These are phyloP conservation scores for Trichodelitschia bisporula DNA, from an alignment of 495 filamentous ascomycete genomes.

Conservation along the genomic window DNA sequence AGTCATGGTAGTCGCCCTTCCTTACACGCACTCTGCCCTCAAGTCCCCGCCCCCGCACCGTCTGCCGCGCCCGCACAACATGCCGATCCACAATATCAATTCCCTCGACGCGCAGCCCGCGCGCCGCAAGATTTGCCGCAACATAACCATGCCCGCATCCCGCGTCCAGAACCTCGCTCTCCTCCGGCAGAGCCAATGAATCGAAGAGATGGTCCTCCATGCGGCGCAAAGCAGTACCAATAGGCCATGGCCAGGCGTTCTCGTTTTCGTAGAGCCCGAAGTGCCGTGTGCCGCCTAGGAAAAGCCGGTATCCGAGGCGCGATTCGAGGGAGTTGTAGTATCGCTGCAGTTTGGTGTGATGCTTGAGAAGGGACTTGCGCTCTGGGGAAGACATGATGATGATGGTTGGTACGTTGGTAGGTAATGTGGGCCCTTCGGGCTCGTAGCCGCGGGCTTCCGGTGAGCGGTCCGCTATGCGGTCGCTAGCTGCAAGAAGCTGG, in stretches of 20 bases:
- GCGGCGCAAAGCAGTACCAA: constrained; percentile 2
- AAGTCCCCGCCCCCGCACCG: constrained; percentile 17
- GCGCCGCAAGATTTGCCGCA: constrained; percentile 6
- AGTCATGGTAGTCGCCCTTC: constrained; percentile 28
- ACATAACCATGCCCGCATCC: constrained; percentile 6
- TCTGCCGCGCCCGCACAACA: constrained; percentile 19
- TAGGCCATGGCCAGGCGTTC: constrained; percentile 4
- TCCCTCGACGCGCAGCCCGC: constrained; percentile 15
- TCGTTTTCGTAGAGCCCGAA: constrained; percentile 4
- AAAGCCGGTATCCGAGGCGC: constrained; percentile 7
- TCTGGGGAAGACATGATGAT: no score
- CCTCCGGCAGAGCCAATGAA: constrained; percentile 1
- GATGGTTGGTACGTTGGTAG: no score
- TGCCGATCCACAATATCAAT: constrained; percentile 29
- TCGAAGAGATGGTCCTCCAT: constrained; percentile 8
- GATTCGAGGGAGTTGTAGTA: constrained; percentile 8
- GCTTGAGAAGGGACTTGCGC: no score
- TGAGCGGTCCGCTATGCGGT: no score
- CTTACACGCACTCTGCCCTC: constrained; percentile 16
- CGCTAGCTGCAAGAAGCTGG: no score
- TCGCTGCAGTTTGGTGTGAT: no score
- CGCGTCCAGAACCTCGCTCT: constrained; percentile 6
- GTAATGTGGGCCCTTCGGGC: no score
- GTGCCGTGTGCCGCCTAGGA: constrained; percentile 7
- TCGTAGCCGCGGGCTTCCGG: no score